Evolutionary conservation across 345 rosid genomes (phyloP).

Genomic region (Euphorbia lathyris): DNA sequence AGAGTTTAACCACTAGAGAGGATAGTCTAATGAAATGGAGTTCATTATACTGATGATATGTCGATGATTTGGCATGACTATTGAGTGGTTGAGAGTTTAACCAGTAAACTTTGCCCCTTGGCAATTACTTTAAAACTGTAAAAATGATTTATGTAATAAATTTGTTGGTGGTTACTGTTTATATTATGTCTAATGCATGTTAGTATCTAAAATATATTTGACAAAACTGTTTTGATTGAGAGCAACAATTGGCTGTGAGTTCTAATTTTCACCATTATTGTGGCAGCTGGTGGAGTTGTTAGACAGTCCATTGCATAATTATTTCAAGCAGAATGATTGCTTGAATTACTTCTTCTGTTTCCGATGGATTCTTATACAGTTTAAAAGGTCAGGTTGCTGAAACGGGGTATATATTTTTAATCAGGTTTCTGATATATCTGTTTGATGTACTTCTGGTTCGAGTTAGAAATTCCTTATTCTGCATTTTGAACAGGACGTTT

Average conservation of each 20-base stretch:
- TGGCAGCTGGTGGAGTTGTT: constrained; percentile 90
- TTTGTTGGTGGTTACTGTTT: constrained; percentile 1
- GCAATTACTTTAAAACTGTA: constrained; percentile 1
- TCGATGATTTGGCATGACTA: too few relatives aligned
- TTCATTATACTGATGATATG: too few relatives aligned
- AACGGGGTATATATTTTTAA: neutral
- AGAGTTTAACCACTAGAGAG: too few relatives aligned
- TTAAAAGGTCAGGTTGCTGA: constrained; percentile 67
- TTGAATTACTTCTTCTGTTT: constrained; percentile 99
- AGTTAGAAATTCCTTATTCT: neutral
- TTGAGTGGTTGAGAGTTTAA: too few relatives aligned
- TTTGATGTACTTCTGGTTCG: neutral
- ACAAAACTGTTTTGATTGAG: neutral
- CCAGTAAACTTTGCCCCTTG: too few relatives aligned
- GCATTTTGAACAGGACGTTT: neutral
- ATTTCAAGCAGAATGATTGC: constrained; percentile 92
- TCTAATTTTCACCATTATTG: constrained; percentile 17
- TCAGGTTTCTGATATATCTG: neutral
- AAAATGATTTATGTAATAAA: neutral
- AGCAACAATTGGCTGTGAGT: constrained; percentile 4
- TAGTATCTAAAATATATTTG: neutral
- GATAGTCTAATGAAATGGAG: too few relatives aligned
- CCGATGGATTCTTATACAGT: constrained; percentile 96
- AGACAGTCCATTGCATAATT: constrained; percentile 80
- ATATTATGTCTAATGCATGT: constrained; percentile 1